These are phyloP conservation scores for Jackrogersella multiformis DNA, from an alignment of 495 filamentous ascomycete genomes.

Conservation along the genomic window DNA sequence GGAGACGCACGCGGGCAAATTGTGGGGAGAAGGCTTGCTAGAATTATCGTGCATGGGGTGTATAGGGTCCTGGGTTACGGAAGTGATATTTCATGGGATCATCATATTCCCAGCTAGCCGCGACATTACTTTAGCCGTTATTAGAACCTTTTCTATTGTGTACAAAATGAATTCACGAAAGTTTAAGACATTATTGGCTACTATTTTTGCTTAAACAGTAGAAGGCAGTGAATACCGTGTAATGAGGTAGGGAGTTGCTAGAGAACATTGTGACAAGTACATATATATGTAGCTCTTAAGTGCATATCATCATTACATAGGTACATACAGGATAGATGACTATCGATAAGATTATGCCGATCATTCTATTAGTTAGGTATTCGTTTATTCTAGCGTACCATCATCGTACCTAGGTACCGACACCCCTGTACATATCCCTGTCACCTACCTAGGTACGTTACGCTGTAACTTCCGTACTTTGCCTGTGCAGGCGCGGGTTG, in stretches of 20 bases:
- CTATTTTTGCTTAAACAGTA: not conserved
- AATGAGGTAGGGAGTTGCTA: no score
- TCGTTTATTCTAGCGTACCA: constrained; percentile 32
- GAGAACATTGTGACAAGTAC: no score
- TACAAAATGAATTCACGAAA: constrained; percentile 46
- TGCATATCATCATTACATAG: not conserved
- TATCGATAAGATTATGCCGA: constrained; percentile 26
- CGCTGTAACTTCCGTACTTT: no score
- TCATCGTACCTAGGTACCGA: constrained; percentile 18
- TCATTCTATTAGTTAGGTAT: no score
- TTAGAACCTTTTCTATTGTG: constrained; percentile 41
- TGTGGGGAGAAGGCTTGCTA: constrained; percentile 47
- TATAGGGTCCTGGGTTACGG: constrained; percentile 48
- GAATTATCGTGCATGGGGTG: constrained; percentile 42
- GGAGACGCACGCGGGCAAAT: constrained; percentile 41
- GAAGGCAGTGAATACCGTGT: not conserved
- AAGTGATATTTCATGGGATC: constrained; percentile 42
- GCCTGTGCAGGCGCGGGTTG: constrained; percentile 2
- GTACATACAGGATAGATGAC: constrained; percentile 4
- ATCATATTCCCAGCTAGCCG: constrained; percentile 38
- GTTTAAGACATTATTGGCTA: constrained; percentile 4
- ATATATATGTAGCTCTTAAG: no score
- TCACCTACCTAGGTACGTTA: constrained; percentile 2
- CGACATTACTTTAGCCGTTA: constrained; percentile 35
- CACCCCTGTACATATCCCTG: constrained; percentile 8